These are phyloP conservation scores for Pythium volutum DNA, from an alignment of 352 stramenopile genomes.

Conservation along the genomic window DNA sequence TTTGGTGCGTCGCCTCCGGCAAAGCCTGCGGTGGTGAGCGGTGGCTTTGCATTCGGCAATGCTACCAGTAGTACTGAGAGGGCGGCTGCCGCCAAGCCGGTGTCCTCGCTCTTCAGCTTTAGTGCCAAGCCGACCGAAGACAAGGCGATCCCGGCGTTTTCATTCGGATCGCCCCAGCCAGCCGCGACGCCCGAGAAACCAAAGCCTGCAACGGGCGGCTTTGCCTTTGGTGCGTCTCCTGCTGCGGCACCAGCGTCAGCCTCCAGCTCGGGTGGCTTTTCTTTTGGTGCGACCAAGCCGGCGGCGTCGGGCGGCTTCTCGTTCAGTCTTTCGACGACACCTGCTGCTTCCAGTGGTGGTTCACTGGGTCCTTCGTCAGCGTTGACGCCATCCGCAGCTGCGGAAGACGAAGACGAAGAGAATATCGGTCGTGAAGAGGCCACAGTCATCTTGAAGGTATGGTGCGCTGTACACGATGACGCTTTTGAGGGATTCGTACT, in stretches of 20 bases:
- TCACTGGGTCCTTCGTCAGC: constrained; percentile 16
- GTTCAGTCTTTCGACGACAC: constrained; percentile 29
- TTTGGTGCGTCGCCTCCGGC: constrained; percentile 27
- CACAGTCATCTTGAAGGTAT: constrained; percentile 86
- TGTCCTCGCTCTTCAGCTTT: constrained; percentile 18
- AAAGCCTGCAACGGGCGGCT: constrained; percentile 24
- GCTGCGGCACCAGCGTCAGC: neutral
- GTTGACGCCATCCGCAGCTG: constrained; percentile 1
- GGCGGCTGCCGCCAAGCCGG: constrained; percentile 2
- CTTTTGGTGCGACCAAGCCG: constrained; percentile 34
- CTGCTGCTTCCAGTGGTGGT: constrained; percentile 2
- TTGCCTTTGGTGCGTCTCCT: constrained; percentile 12
- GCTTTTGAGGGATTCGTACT: too few relatives aligned
- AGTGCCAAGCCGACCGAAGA: constrained; percentile 29
- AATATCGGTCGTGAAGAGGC: constrained; percentile 79
- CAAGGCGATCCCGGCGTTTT: constrained; percentile 34
- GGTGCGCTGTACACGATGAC: neutral
- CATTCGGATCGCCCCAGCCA: constrained; percentile 13
- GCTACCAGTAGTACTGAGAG: neutral
- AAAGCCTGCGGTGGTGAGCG: neutral
- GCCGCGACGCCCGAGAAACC: neutral
- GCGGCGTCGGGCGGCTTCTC: constrained; percentile 28
- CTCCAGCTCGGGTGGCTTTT: constrained; percentile 28
- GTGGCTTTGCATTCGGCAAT: constrained; percentile 5
- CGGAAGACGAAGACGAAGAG: constrained; percentile 69